These are phyloP conservation scores for Trichoderma aggressivum DNA, from an alignment of 2,329 filamentous ascomycete species.

Conservation along the genomic window DNA sequence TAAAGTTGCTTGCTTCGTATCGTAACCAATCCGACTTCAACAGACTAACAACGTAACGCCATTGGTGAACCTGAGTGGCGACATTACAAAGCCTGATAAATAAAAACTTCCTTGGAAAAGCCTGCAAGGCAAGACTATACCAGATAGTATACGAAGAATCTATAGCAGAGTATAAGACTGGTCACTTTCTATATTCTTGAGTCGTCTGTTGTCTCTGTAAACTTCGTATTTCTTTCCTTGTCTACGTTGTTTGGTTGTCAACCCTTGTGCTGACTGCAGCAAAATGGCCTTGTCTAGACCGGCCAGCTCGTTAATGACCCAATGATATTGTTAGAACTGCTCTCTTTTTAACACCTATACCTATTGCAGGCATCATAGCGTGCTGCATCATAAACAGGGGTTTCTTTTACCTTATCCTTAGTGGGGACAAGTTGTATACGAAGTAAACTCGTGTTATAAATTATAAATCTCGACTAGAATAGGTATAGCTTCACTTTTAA, in stretches of 20 bases:
- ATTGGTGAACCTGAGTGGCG: background rate
- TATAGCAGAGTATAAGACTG: background rate
- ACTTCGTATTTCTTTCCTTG: background rate
- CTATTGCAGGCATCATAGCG: background rate
- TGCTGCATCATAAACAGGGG: background rate
- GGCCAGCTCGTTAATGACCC: background rate
- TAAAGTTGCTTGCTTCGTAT: background rate
- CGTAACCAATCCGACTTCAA: background rate
- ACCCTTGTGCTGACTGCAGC: background rate
- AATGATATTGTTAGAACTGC: background rate
- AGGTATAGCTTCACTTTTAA: background rate
- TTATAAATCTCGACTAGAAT: background rate
- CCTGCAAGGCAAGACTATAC: background rate
- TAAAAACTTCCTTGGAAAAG: background rate
- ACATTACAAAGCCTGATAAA: background rate
- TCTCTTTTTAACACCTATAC: background rate
- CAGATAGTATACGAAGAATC: background rate
- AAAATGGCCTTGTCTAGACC: background rate
- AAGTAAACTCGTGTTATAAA: background rate
- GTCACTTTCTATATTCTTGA: background rate
- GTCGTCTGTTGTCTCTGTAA: background rate
- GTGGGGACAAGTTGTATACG: background rate
- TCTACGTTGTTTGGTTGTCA: background rate
- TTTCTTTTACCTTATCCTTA: background rate
- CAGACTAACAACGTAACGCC: background rate